Percentiles rank a stretch among this genome's conserved stretches.
Conservation (phyloP, 352 stramenopile species). For the Phytophthora aleatoria region DNA sequence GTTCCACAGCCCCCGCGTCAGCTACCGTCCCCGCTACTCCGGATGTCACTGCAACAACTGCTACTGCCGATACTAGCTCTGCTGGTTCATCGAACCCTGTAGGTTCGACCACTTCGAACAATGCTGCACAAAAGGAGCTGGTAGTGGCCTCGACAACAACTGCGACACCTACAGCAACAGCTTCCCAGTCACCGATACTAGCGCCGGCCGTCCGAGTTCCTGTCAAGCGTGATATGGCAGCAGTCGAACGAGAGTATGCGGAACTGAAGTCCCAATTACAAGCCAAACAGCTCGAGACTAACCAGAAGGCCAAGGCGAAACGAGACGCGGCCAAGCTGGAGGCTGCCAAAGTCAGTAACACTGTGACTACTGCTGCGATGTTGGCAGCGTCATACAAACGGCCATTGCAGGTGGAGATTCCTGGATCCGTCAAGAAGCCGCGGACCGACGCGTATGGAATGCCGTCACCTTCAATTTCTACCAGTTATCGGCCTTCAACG, state of each 20-base stretch:
- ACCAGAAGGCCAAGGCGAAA: slow-evolving; percentile 35
- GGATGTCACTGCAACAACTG: background rate
- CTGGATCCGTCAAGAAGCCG: slow-evolving; percentile 31
- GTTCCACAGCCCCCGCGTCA: too few relatives aligned
- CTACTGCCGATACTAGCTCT: background rate
- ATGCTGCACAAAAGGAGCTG: background rate
- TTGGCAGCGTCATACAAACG: slow-evolving; percentile 30
- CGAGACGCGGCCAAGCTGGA: slow-evolving; percentile 31
- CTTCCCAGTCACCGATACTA: slow-evolving; percentile 8
- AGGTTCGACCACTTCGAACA: too few relatives aligned
- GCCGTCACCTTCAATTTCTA: background rate
- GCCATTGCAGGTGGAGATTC: slow-evolving; percentile 32
- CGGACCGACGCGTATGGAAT: slow-evolving; percentile 10
- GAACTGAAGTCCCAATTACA: slow-evolving; percentile 68
- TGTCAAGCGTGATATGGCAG: slow-evolving; percentile 29
- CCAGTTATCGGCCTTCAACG: slow-evolving; percentile 12
- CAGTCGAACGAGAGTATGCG: slow-evolving; percentile 61
- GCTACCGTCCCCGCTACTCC: background rate
- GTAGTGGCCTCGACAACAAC: background rate
- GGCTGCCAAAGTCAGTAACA: slow-evolving; percentile 15
- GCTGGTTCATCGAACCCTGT: background rate
- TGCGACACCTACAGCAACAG: background rate
- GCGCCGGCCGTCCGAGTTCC: slow-evolving; percentile 5
- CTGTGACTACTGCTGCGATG: slow-evolving; percentile 19
- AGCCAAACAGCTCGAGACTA: slow-evolving; percentile 47